Base-by-base conservation (phyloP, 2,329 filamentous ascomycete species). In the Pseudocercospora musae region DNA sequence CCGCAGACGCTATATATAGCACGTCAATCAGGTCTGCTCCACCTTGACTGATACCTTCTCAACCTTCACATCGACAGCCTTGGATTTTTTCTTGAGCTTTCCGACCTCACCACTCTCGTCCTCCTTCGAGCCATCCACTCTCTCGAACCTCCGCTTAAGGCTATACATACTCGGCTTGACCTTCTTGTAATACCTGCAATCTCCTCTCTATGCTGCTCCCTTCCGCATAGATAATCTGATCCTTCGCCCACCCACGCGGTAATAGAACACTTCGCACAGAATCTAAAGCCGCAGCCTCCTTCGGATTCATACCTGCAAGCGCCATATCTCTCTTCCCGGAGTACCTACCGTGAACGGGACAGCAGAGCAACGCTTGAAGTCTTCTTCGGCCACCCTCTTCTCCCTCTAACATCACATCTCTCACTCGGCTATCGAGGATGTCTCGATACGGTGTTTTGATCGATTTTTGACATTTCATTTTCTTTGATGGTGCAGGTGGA, bases 241-340 rank as follows among this genome's bases (percentile, higher is more conserved):
- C 58, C 60, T 15, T 58, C 56, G 0, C 66, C 66, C 3, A 59
- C 60, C 66, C 66, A 68, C 0, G 56, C n/a, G n/a, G n/a, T 53
- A 9, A 65, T 29, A 27, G 62, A 40, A 23, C 66, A 68, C 3
- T 55, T 48, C 11, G 50, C 52, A 23, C 66, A 66, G 37, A 65
- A 68, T 1, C 59, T 62, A 25, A 62, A 62, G 6, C 64, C 66
- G 21, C 66, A 68, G 13, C 49, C 60, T 20, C 60, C 25, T 40
- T 40, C 60, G 1, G 25, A n/a, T n/a, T 27, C 4, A 55, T 40
- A 3, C 37, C 55, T 10, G 33, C 48, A 3, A 20, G 11, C 31
- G 18, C 33, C 31, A 48, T 46, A 7, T 46, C 21, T 15, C 21
- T 15, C 4, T 31, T 9, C 21, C 52, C n/a, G 56, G 15, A 29